Conservation (phyloP, 2,329 filamentous ascomycete genomes). For the Nannizziopsis barbatae region DNA sequence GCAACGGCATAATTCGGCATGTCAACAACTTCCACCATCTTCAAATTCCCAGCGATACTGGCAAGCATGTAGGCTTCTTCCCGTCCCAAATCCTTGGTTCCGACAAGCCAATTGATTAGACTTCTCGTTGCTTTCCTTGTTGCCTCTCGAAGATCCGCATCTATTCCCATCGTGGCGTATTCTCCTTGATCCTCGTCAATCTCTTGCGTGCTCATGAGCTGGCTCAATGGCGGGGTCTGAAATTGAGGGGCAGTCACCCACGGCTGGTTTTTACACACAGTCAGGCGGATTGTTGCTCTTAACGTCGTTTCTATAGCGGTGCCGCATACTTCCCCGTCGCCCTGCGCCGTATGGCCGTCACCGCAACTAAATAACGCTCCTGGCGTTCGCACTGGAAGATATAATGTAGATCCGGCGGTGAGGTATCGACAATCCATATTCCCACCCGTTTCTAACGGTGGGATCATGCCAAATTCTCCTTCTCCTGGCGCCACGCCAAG, state of each 20-base stretch:
- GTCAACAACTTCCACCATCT: constrained; percentile 44
- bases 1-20: constrained; percentile 45
- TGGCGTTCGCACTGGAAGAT: constrained; percentile 40
- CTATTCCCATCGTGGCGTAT: constrained; percentile 41
- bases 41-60: constrained; percentile 42
- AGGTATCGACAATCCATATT: constrained; percentile 46
- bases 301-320: constrained; percentile 48
- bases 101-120: constrained; percentile 41
- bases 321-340: constrained; percentile 46
- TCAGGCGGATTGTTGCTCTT: constrained; percentile 40
- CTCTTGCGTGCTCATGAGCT: constrained; percentile 18
- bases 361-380: constrained; percentile 46
- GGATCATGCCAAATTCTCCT: constrained; percentile 41
- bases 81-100: constrained; percentile 36
- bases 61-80: constrained; percentile 44
- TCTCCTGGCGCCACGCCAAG: constrained; percentile 42
- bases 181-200: constrained; percentile 28
- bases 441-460: constrained; percentile 43
- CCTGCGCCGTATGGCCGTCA: constrained; percentile 46
- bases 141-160: constrained; percentile 39
- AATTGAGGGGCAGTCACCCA: constrained; percentile 43
- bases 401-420: constrained; percentile 38
- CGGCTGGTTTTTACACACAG: constrained; percentile 37
- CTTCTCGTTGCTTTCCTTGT: constrained; percentile 39
- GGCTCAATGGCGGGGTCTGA: constrained; percentile 26